Evolutionary conservation across 2,329 filamentous ascomycete species (phyloP), one percentile per base, ranked within the genome.

Genomic region (Alternaria gaisen): DNA sequence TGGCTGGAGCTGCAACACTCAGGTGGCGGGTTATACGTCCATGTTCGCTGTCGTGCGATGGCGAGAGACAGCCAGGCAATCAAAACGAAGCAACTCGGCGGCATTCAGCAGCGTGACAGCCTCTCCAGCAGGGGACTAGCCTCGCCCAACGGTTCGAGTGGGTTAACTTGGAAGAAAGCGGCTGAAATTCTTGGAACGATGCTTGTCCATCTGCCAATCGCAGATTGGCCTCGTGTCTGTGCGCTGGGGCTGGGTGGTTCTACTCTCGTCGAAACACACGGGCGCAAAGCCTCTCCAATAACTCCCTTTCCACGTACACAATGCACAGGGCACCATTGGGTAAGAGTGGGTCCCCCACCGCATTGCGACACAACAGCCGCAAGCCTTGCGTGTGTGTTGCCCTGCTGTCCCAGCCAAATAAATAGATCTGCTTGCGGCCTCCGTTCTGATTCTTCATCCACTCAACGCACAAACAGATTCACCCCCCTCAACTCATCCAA

Each of bases 111-210:
- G 30, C 41, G 14, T 20, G 52, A 38, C 50, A 50, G 34, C 44
- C 46, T 36, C 32, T 50, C 5, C 32, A 30, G 28, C 46, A 38
- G 28, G 40, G 20, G 55, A 18, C 44, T 56, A 58, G 56, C 32
- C 56, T 53, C 34, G 43, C 42, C 55, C 47, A 61, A 59, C 60
- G 60, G 60, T 47, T 51, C 53, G 43, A 26, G 32, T 51, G 53
- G 41, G 34, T 40, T 30, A 53, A 51, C 53, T 65, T 48, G 59
- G 56, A 58, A 54, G 41, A n/a, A 26, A 22, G 40, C 36, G 36
- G 48, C 48, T 50, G 28, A 24, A 46, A 62, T 61, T 57, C 65
- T 67, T 67, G 65, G 65, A 64, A 61, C 47, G 58, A 64, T 66
- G 65, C 65, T 67, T 65, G 65, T 64, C 53, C 56, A 36, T 42